Percentiles rank a stretch among this genome's conserved stretches.
These are phyloP conservation scores for Penicillium fimorum DNA, from an alignment of 495 filamentous ascomycete species.

Conservation along the genomic window DNA sequence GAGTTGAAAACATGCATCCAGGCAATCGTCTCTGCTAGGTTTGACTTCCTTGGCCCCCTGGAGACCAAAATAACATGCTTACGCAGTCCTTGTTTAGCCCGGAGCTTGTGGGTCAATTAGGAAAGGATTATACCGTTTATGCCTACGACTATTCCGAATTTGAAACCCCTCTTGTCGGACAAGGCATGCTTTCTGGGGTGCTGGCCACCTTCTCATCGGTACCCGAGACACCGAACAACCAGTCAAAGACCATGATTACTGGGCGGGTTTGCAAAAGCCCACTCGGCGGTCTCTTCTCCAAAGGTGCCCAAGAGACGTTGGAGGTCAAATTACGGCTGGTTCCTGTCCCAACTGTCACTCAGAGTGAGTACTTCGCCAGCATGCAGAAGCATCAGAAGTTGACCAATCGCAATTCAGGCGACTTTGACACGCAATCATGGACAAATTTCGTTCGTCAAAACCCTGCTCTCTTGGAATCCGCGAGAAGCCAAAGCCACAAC, in stretches of 20 bases:
- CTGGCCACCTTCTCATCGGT: constrained; percentile 61
- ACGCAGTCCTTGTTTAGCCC: constrained; percentile 55
- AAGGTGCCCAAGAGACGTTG: constrained; percentile 81
- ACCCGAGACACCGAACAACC: constrained; percentile 53
- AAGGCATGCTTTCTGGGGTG: constrained; percentile 91
- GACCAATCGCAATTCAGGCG: constrained; percentile 58
- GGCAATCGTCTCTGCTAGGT: constrained; percentile 75
- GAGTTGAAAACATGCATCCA: constrained; percentile 88
- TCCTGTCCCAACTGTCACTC: constrained; percentile 71
- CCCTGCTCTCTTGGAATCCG: constrained; percentile 43
- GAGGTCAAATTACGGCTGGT: constrained; percentile 91
- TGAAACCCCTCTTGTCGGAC: constrained; percentile 88
- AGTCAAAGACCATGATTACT: constrained; percentile 76
- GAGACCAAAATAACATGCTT: constrained; percentile 15
- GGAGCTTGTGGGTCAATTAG: constrained; percentile 78
- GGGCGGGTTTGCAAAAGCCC: constrained; percentile 85
- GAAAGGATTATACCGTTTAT: constrained; percentile 93
- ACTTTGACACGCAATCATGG: constrained; percentile 70
- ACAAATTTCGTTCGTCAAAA: constrained; percentile 61
- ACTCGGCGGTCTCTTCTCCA: constrained; percentile 70
- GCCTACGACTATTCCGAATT: constrained; percentile 96
- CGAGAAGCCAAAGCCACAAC: constrained; percentile 28
- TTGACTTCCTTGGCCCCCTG: constrained; percentile 20
- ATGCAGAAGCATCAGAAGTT: constrained; percentile 61
- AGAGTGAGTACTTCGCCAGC: constrained; percentile 64